These are phyloP conservation scores for Russula foetens DNA, from an alignment of 768 basidiomycete genomes.

Conservation along the genomic window DNA sequence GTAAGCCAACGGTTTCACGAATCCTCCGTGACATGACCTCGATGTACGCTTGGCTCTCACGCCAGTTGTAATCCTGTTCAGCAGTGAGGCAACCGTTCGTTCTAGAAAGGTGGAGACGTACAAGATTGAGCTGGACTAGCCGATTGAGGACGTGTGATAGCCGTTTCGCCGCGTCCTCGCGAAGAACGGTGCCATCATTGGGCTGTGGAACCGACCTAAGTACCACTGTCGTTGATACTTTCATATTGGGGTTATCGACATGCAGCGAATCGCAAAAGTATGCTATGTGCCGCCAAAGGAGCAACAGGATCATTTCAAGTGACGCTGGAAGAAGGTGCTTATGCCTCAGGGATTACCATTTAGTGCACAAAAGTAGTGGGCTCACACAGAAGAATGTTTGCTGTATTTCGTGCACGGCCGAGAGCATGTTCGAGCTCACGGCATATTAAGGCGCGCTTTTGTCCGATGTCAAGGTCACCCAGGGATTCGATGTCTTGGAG, in stretches of 20 bases:
- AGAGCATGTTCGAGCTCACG: constrained; percentile 48
- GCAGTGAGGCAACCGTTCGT: constrained; percentile 15
- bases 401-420: constrained; percentile 34
- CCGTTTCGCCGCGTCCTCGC: constrained; percentile 44
- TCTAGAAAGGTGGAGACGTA: constrained; percentile 25
- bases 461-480: constrained; percentile 57
- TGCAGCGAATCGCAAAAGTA: constrained; percentile 47
- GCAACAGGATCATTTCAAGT: constrained; percentile 69
- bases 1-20: constrained; percentile 53
- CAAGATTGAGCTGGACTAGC: constrained; percentile 45
- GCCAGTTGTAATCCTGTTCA: constrained; percentile 43
- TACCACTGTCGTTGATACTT: constrained; percentile 36
- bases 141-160: constrained; percentile 49
- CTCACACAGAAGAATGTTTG: constrained; percentile 51
- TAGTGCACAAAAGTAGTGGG: neutral
- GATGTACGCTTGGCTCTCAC: constrained; percentile 60
- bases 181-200: constrained; percentile 51
- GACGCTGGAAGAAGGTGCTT: constrained; percentile 38
- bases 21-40: constrained; percentile 69
- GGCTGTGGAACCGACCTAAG: constrained; percentile 47
- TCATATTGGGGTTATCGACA: constrained; percentile 33
- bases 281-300: constrained; percentile 73
- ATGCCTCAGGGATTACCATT: neutral
- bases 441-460: constrained; percentile 59
- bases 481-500: constrained; percentile 47